These are phyloP conservation scores for Penicillium roqueforti DNA, from an alignment of 495 filamentous ascomycete genomes.

Conservation along the genomic window DNA sequence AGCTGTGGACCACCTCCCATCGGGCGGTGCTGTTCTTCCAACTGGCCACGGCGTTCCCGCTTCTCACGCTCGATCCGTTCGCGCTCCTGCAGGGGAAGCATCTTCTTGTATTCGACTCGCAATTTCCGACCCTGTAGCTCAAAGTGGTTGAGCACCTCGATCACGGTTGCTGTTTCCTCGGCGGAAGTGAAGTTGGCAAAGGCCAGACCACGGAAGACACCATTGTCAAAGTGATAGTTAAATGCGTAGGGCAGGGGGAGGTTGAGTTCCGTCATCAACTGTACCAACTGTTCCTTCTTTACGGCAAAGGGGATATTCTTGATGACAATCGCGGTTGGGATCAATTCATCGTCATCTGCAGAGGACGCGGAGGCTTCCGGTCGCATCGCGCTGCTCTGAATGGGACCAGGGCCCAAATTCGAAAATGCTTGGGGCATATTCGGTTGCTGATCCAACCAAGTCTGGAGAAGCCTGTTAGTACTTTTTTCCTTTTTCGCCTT, in stretches of 20 bases:
- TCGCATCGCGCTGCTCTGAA: conserved; percentile 51
- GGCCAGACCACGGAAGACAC: conserved; percentile 91
- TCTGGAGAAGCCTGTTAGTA: conserved; percentile 30
- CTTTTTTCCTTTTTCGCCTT: no score
- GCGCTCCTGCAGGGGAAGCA: conserved; percentile 89
- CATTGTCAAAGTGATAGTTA: conserved; percentile 99
- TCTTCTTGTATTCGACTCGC: conserved; percentile 98
- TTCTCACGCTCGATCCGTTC: conserved; percentile 97
- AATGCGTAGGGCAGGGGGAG: conserved; percentile 95
- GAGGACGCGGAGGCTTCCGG: conserved; percentile 46
- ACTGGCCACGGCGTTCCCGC: conserved; percentile 89
- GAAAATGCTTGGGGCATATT: conserved; percentile 50
- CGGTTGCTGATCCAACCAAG: conserved; percentile 58
- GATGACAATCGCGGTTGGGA: conserved; percentile 97
- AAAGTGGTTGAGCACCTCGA: conserved; percentile 87
- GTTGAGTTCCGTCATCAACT: conserved; percentile 85
- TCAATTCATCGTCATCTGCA: conserved; percentile 75
- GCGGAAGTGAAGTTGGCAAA: conserved; percentile 98
- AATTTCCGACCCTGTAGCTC: conserved; percentile 92
- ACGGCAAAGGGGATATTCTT: conserved; percentile 99
- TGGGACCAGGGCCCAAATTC: conserved; percentile 49
- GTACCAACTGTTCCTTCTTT: conserved; percentile 90
- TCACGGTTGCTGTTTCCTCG: conserved; percentile 86
- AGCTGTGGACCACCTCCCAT: conserved; percentile 56
- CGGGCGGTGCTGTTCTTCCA: conserved; percentile 93